These are phyloP conservation scores for Aspergillus japonicus DNA, from an alignment of 2,329 filamentous ascomycete species.

Conservation along the genomic window DNA sequence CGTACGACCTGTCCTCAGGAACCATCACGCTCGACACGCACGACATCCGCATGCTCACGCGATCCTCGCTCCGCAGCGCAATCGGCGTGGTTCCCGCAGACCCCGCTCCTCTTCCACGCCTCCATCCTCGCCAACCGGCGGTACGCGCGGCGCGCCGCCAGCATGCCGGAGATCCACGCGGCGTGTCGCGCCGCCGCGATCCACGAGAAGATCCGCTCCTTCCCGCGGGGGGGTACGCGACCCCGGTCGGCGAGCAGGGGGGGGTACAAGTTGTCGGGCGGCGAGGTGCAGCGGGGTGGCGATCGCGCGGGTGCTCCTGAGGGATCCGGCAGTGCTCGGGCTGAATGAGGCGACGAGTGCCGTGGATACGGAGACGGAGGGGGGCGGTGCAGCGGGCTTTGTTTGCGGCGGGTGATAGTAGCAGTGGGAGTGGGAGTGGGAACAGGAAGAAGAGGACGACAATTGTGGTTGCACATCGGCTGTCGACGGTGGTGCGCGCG, in stretches of 20 bases:
- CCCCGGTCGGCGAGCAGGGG: background rate
- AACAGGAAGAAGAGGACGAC: conserved; percentile 23
- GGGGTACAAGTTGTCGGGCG: background rate
- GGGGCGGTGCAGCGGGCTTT: conserved; percentile 22
- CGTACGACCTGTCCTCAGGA: background rate
- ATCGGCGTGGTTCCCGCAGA: background rate
- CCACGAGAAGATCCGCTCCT: too few species aligned
- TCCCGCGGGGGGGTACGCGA: background rate
- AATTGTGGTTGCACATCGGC: conserved; percentile 39
- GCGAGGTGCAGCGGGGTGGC: conserved; percentile 38
- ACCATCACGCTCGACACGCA: background rate
- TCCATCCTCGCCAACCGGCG: background rate
- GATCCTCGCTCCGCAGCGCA: background rate
- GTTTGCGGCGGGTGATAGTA: background rate
- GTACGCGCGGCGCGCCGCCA: background rate
- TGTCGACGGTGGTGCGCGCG: conserved; percentile 38
- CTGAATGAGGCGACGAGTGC: conserved; percentile 47
- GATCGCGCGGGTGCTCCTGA: conserved; percentile 44
- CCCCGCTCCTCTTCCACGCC: background rate
- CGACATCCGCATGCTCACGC: background rate
- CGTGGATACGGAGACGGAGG: conserved; percentile 40
- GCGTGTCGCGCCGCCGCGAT: background rate
- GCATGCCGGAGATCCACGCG: background rate
- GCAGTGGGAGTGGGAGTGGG: too few species aligned
- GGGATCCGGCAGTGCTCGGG: conserved; percentile 40